Conservation (phyloP, 306 rosid species). For the Psophocarpus tetragonolobus region DNA sequence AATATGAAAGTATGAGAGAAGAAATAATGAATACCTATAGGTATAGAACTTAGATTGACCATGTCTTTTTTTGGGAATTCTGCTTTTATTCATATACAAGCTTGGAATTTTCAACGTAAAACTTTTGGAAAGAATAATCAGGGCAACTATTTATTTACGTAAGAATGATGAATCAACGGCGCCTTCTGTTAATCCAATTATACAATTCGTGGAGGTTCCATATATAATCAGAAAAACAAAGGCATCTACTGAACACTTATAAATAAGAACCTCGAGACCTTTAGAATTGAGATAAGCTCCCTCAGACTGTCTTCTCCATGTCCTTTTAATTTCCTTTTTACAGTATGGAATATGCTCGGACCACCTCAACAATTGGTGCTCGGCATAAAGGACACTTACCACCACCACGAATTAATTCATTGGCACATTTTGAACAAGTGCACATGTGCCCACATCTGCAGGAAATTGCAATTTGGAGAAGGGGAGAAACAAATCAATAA, state of each 20-base stretch:
- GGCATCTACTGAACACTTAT: conserved; percentile 60
- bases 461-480: conserved; percentile 21
- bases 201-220: conserved; percentile 59
- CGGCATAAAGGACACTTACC: conserved; percentile 99
- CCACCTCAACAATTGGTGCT: conserved; percentile 97
- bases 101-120: neutral
- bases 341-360: conserved; percentile 97
- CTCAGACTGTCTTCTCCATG: conserved; percentile 39
- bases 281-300: conserved; percentile 42
- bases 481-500: conserved; percentile 18
- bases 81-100: conserved; percentile 1
- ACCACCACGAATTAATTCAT: conserved; percentile 89
- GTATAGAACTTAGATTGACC: neutral
- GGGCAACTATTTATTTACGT: conserved; percentile 67
- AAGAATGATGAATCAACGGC: conserved; percentile 80
- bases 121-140: conserved; percentile 40
- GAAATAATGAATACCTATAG: neutral
- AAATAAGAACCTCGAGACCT: conserved; percentile 51
- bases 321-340: conserved; percentile 58
- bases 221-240: conserved; percentile 73
- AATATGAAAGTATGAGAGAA: neutral
- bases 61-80: neutral
- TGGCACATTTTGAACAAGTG: conserved; percentile 98
- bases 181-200: conserved; percentile 77
- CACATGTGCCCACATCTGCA: conserved; percentile 99